Evolutionary conservation across 768 basidiomycete genomes (phyloP).

Genomic region (Suillus alpinus): DNA sequence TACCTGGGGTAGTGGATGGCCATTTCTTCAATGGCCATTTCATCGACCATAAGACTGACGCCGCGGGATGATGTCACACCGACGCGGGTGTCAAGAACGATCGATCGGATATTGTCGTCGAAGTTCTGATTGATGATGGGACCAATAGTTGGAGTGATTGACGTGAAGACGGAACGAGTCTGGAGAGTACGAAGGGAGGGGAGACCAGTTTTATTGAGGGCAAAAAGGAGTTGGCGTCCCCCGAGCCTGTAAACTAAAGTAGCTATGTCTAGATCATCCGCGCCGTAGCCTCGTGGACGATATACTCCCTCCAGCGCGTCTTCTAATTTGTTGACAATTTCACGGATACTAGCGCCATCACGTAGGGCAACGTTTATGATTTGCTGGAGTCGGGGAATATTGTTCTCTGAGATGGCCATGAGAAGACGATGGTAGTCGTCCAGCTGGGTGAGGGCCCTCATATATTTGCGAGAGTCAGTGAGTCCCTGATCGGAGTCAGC

Average conservation of each 20-base stretch:
- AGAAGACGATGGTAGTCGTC: neutral
- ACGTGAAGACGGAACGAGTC: neutral
- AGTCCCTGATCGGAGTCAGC: neutral
- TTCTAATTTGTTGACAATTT: conserved; percentile 9
- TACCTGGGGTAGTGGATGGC: conserved; percentile 2
- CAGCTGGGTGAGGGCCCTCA: neutral
- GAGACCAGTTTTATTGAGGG: conserved; percentile 10
- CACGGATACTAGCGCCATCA: conserved; percentile 7
- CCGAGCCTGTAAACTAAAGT: conserved; percentile 11
- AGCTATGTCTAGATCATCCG: conserved; percentile 9
- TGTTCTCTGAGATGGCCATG: neutral
- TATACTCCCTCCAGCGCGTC: neutral
- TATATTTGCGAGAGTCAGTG: neutral
- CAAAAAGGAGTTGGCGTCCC: conserved; percentile 11
- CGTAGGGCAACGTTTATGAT: neutral
- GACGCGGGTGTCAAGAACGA: conserved; percentile 4
- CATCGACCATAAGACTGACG: conserved; percentile 13
- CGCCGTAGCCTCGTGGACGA: neutral
- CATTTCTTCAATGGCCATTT: neutral
- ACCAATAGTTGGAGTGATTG: conserved; percentile 10
- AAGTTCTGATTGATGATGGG: conserved; percentile 5
- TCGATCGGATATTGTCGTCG: conserved; percentile 10
- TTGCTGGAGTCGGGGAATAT: neutral
- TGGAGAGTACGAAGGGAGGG: conserved; percentile 13
- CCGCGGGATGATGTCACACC: neutral